A percentile compares a stretch with the other conserved stretches of the same genome.
Conservation (phyloP, 164 flowering plant species). For the grape (Vitis vinifera) region ASM3070453v1 NC_081822.1:9852501-9853000, state of each 20-base stretch:
- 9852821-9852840: conserved; percentile 31
- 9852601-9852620: neutral
- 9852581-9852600: no score
- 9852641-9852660: neutral
- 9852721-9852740: conserved; percentile 45
- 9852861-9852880: neutral
- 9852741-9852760: conserved; percentile 76
- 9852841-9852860: neutral
- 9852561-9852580: neutral
- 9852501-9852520: conserved; percentile 61
- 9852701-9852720: conserved; percentile 34
- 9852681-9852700: conserved; percentile 78
- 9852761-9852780: conserved; percentile 35
- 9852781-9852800: conserved; percentile 25
- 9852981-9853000: no score
- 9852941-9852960: no score
- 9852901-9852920: no score
- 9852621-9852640: no score
- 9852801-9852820: conserved; percentile 64
- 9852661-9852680: conserved; percentile 36
- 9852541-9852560: neutral
- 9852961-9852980: no score
- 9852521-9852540: conserved; percentile 32
- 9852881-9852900: no score
- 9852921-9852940: no score